A percentile compares a stretch with the other conserved stretches of the same genome.
Evolutionary conservation across 352 stramenopile genomes (phyloP).

Genomic region (Phytophthora litchii): DNA sequence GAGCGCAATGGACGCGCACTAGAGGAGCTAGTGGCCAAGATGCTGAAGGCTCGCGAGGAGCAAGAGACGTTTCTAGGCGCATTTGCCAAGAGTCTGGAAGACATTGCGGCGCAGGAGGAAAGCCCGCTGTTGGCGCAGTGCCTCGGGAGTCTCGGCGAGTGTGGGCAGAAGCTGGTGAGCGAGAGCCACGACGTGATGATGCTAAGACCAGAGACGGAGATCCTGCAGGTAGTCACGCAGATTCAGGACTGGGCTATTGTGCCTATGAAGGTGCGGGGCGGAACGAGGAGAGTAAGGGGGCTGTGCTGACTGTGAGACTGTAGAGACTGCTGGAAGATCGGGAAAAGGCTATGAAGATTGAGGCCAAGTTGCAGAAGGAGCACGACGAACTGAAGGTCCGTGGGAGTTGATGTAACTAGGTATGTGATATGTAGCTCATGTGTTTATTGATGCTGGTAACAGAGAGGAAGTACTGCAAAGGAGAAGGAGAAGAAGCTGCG

Average conservation of each 20-base stretch:
- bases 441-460: slow-evolving; percentile 2
- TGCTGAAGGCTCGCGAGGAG: slow-evolving; percentile 68
- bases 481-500: slow-evolving; percentile 85
- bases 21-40: slow-evolving; percentile 75
- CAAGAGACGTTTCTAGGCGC: slow-evolving; percentile 61
- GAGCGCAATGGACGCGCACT: slow-evolving; percentile 78
- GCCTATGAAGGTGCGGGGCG: slow-evolving; percentile 66
- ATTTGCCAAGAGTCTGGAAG: slow-evolving; percentile 65
- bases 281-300: neutral
- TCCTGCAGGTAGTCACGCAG: slow-evolving; percentile 71
- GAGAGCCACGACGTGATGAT: slow-evolving; percentile 85
- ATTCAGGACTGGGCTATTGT: slow-evolving; percentile 87
- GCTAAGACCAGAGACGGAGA: slow-evolving; percentile 65
- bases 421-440: neutral
- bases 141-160: slow-evolving; percentile 52
- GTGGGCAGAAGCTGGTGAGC: slow-evolving; percentile 52
- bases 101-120: slow-evolving; percentile 71
- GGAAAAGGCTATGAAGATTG: slow-evolving; percentile 82
- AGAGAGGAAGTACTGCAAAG: slow-evolving; percentile 54
- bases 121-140: slow-evolving; percentile 49
- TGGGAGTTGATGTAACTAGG: neutral
- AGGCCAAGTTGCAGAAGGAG: slow-evolving; percentile 78
- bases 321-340: slow-evolving; percentile 82
- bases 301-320: neutral
- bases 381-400: slow-evolving; percentile 68